phyloP scores from a whole-genome alignment of 495 filamentous ascomycete genomes.

The Staphylotrichum tortipilum region DNA sequence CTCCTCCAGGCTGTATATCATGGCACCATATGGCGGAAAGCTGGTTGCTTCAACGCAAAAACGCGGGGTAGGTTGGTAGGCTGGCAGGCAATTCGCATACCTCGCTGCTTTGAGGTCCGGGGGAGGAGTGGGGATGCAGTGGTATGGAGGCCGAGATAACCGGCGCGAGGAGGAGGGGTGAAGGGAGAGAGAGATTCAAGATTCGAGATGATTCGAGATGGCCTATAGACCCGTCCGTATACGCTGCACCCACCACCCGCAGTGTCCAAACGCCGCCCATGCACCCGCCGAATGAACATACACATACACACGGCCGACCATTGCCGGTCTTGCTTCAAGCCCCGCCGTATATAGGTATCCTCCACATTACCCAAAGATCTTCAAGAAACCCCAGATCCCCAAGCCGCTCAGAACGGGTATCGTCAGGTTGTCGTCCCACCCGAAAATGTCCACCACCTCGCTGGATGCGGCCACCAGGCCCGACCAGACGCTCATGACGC shows the following conservation, averaged over 20 bases:
- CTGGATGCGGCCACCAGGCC: conserved; percentile 79
- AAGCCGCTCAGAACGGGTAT: conserved; percentile 87
- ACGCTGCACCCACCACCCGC: neutral
- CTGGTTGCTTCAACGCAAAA: no score
- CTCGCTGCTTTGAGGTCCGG: no score
- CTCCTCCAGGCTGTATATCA: neutral
- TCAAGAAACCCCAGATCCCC: conserved; percentile 89
- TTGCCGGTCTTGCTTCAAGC: no score
- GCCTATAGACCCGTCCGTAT: neutral
- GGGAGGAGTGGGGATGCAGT: no score
- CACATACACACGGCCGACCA: no score
- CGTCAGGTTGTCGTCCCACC: conserved; percentile 94
- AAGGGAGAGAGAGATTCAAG: neutral
- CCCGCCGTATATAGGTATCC: neutral
- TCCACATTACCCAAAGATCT: conserved; percentile 57
- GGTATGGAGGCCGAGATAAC: no score
- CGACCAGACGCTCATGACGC: conserved; percentile 75
- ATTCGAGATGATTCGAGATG: conserved; percentile 6
- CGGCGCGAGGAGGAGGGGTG: neutral
- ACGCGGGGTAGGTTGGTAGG: conserved; percentile 1
- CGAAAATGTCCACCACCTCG: conserved; percentile 83
- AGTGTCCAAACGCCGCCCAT: conserved; percentile 12
- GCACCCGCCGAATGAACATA: conserved; percentile 10
- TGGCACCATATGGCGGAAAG: neutral
- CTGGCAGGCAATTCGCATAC: no score